These are phyloP conservation scores for Sphagnum tenellum DNA, from an alignment of 225 moss, liverwort and hornwort genomes.

Conservation along the genomic window DNA sequence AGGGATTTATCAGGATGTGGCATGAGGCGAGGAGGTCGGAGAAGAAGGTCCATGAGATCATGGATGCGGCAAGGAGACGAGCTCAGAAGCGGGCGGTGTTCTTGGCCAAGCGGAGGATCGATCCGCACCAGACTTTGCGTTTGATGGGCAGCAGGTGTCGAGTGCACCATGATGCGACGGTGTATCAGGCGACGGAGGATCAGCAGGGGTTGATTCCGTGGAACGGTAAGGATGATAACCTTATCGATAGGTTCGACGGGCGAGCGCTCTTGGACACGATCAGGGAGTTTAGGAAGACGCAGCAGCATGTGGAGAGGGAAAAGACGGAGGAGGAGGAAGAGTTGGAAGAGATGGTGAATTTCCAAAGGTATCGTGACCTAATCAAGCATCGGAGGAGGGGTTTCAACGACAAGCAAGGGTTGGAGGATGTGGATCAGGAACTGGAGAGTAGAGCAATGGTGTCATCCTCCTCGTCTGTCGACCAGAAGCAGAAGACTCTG, in stretches of 20 bases:
- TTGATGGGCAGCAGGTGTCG: slow-evolving; percentile 75
- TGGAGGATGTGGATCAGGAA: slow-evolving; percentile 91
- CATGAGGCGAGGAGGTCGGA: slow-evolving; percentile 99
- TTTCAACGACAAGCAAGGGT: slow-evolving; percentile 86
- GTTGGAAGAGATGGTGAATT: slow-evolving; percentile 99
- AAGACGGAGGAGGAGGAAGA: slow-evolving; percentile 93
- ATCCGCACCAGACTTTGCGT: slow-evolving; percentile 97
- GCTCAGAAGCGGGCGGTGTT: slow-evolving; percentile 94
- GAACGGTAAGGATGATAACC: slow-evolving; percentile 82
- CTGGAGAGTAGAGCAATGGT: slow-evolving; percentile 75
- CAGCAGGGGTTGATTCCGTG: slow-evolving; percentile 97
- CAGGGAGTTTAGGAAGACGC: slow-evolving; percentile 56
- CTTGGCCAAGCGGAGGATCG: slow-evolving; percentile 88
- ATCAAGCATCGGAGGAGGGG: slow-evolving; percentile 97
- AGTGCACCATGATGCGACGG: slow-evolving; percentile 89
- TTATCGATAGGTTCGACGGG: slow-evolving; percentile 94
- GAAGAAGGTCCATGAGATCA: slow-evolving; percentile 99
- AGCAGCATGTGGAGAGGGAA: slow-evolving; percentile 27
- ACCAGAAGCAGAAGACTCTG: slow-evolving; percentile 33
- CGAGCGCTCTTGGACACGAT: slow-evolving; percentile 85
- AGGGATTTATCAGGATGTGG: slow-evolving; percentile 61
- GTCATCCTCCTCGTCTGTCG: slow-evolving; percentile 33
- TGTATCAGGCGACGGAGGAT: slow-evolving; percentile 95
- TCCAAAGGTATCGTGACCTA: slow-evolving; percentile 93
- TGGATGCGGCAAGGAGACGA: slow-evolving; percentile 94